These are phyloP conservation scores for Sugiyamaella sp. DNA, from an alignment of 1,139 yeast genomes.

Conservation along the genomic window DNA sequence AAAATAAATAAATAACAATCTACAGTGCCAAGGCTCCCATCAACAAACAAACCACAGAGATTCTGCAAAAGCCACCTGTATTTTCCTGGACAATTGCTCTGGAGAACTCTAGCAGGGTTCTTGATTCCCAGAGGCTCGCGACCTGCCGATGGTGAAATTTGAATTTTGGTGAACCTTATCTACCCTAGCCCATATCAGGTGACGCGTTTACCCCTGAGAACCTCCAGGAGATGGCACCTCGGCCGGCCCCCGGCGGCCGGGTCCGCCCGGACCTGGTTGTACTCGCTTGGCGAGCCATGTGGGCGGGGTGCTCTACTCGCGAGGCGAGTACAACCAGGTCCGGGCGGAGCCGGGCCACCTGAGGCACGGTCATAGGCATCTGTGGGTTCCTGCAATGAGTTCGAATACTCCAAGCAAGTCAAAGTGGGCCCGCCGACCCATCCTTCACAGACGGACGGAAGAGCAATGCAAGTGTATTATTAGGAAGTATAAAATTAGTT, in stretches of 20 bases:
- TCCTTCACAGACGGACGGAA: neutral
- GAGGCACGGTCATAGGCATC: no score
- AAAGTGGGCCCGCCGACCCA: neutral
- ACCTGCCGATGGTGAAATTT: neutral
- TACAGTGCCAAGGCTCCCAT: constrained; percentile 4
- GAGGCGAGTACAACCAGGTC: neutral
- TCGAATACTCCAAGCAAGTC: no score
- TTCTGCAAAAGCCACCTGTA: neutral
- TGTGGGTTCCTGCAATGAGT: no score
- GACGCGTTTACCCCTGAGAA: neutral
- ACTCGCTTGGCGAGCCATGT: no score
- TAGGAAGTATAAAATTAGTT: neutral
- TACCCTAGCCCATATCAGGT: constrained; percentile 10
- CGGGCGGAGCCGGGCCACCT: constrained; percentile 5
- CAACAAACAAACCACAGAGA: neutral
- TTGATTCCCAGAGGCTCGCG: no score
- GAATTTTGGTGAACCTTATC: constrained; percentile 12
- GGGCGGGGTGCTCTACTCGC: no score
- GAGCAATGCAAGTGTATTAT: constrained; percentile 1
- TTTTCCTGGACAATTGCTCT: neutral
- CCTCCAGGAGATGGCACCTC: no score
- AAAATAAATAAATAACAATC: constrained; percentile 6
- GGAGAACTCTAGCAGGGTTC: no score
- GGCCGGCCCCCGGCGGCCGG: neutral
- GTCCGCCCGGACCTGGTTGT: neutral